Base-by-base conservation (phyloP, 225 moss, liverwort and hornwort species). In the Polytrichum formosum region DNA sequence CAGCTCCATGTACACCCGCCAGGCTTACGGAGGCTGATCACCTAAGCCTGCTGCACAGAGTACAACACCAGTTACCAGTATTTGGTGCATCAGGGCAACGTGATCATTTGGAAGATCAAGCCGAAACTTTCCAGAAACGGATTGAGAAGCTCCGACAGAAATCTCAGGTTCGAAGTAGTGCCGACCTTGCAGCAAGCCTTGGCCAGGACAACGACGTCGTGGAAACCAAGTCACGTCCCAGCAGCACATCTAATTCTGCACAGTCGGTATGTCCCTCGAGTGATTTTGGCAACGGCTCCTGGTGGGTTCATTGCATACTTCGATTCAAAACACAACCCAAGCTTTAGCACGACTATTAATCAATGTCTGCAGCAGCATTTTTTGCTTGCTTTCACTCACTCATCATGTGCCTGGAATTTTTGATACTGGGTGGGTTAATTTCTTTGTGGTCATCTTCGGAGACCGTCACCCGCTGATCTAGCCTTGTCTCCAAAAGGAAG, bases 1-100 rank as follows among this genome's bases (percentile, higher is more conserved):
- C 87, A 64, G 87, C 87, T 28, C 87, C 87, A 10, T 87, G 83
- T 18, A 87, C 87, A 3, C 87, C 87, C 18, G 78, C 80, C 28
- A 76, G 87, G 69, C 37, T 25, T 19, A 28, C 53, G 64, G 61
- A 63, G 18, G 81, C 76, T 18, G 81, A 76, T 27, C 53, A 63
- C 60, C 67, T 74, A 27, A 68, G 76, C 66, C 76, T 83, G 67
- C 73, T 78, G 73, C 81, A 87, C 31, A 76, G 83, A 21, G 74
- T 87, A 27, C 78, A 81, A 65, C 81, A 74, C 26, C 83, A 81
- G 23, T 74, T 80, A 28, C 78, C 63, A 37, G 74, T 73, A n/a
- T 46, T 4, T 46, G 46, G 46, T 46, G 46, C 13, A 46, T 76
- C 65, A 26, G 76, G 37, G 64, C 87, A 81, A 64, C 83, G 81